Percentiles rank a stretch among this genome's conserved stretches.
Evolutionary conservation across 805 yeast genomes (phyloP).

Genomic region (Myxozyma mucilagina): DNA sequence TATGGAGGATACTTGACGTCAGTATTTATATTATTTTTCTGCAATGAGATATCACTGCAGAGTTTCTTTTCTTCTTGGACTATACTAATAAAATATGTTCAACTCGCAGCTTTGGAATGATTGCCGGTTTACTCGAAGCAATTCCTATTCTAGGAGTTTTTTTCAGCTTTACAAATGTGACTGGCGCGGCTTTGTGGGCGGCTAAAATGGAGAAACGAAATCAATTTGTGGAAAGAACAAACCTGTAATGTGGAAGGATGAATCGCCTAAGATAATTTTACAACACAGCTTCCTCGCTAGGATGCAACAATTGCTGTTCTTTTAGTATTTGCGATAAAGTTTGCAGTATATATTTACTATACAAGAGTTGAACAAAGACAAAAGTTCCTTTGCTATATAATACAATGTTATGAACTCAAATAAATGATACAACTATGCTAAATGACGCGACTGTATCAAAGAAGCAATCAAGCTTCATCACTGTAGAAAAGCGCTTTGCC

Average conservation of each 20-base stretch:
- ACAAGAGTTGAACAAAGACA: neutral
- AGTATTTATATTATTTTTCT: conserved; percentile 1
- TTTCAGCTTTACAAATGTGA: conserved; percentile 30
- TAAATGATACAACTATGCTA: neutral
- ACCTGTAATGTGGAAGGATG: neutral
- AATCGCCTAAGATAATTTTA: neutral
- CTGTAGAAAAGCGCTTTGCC: conserved; percentile 7
- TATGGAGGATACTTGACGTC: conserved; percentile 27
- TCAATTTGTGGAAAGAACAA: neutral
- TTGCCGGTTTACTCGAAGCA: conserved; percentile 26
- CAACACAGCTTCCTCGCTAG: neutral
- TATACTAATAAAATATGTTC: neutral
- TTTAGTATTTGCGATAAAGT: neutral
- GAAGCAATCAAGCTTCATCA: neutral
- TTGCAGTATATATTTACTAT: neutral
- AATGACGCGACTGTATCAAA: neutral
- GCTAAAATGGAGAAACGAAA: conserved; percentile 18
- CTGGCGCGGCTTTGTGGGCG: conserved; percentile 35
- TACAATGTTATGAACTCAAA: neutral
- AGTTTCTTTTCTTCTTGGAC: neutral
- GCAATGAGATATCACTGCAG: neutral
- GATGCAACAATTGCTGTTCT: neutral
- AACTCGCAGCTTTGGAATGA: conserved; percentile 18
- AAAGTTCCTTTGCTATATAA: neutral
- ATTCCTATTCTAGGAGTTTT: conserved; percentile 27